Base-by-base conservation (phyloP, 345 rosid species). In the Salix caprea region DNA sequence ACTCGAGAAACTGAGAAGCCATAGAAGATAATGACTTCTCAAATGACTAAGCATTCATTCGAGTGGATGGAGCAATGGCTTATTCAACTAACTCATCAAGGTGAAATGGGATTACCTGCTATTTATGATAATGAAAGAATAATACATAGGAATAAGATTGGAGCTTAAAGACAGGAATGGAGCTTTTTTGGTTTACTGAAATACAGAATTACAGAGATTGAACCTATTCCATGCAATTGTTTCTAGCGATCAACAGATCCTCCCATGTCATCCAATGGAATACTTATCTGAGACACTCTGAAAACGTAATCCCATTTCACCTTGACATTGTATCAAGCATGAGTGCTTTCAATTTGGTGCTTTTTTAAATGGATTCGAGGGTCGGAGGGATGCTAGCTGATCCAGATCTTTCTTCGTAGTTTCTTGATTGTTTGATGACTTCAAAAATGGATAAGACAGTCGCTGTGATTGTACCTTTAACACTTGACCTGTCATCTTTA, bases 341-440 rank as follows among this genome's bases (percentile, higher is more conserved):
- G 50, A 46, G 50, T 11, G 50, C 14, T 13, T 77, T 67, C 79
- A 80, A 28, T 68, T 79, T 76, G 79, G 7, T 62, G 81, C 23
- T 84, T 80, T 86, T 19, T 78, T 76, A 46, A 84, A 80, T 37
- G 85, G 92, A 76, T 89, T 89, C 18, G 84, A 75, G 12, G 93
- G 86, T 2, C 88, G 82, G 69, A 70, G 81, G 26, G 82, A 68
- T 61, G 78, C 81, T 48, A 14, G 13, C 54, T 77, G 78, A 21
- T 52, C 79, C 64, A 1, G 39, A 58, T 66, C 76, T 56, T 54
- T 66, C 61, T 67, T 72, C 21, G 1, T 18, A 67, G 79, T 74
- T 56, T 81, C 88, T 39, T 75, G 77, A 46, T 71, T 75, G 56
- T 69, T 79, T 21, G 78, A 61, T 15, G 84, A 44, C 72, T 84